Evolutionary conservation across 768 basidiomycete species (phyloP), one percentile per base, ranked within the genome.

Genomic region (Coprinellus micaceus): DNA sequence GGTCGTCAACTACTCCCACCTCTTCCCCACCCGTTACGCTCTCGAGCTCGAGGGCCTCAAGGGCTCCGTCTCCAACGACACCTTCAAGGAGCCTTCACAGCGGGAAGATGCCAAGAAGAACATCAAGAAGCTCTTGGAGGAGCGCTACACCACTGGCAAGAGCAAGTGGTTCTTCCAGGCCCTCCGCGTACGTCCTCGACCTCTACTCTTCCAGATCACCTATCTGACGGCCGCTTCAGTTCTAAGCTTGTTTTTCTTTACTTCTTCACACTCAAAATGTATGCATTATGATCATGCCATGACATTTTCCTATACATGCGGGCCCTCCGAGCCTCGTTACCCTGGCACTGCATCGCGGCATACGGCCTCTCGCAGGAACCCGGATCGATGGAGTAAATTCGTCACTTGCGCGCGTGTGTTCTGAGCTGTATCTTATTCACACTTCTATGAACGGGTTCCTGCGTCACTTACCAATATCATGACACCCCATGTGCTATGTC

Each of bases 21-120:
- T 99, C 61, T 96, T 98, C 88, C 97, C 97, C 43, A 98, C 97
- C 60, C 96, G 97, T 74, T 99, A 98, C 77, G 89, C 92, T 60
- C 84, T 99, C 66, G 97, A 99, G 72, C 81, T 98, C 69, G 97
- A 99, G 75, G 83, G 85, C 52, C 78, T 99, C 68, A 99, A 98
- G 82, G 91, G 91, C 53, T 75, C 82, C 48, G 87, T 97, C 53
- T 77, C 82, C 24, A 69, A 80, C 47, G 96, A 98, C 55, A 96
- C 94, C 59, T 98, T 98, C 88, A 95, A 96, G 80, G 95, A 99
- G 81, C 90, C 91, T 53, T 82, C 94, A 65, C 91, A 96, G 72
- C 86, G 96, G 61, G 92, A 94, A 78, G 85, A 94, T 63, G 83
- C 93, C 47, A 97, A 96, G 80, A 98, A 98, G 83, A 85, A 78